Percentiles rank a stretch among this genome's conserved stretches.
Evolutionary conservation across 345 rosid genomes (phyloP).

Genomic region (Erucastrum elatum): DNA sequence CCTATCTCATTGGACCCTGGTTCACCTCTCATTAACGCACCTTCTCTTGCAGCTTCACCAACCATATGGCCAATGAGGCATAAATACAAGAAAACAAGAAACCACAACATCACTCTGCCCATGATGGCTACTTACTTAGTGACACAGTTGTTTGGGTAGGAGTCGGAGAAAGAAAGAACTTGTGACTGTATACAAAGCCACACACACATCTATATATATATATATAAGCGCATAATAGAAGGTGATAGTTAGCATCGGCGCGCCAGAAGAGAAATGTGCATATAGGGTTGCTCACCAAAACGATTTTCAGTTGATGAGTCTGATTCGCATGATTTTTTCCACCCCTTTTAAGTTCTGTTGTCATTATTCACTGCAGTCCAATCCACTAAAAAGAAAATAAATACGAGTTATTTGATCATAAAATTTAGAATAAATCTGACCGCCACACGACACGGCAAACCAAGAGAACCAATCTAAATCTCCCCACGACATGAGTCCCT

Average conservation of each 20-base stretch:
- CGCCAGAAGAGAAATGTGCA: constrained; percentile 17
- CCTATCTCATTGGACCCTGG: constrained; percentile 10
- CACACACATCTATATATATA: not conserved
- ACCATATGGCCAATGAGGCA: constrained; percentile 34
- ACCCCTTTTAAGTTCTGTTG: not conserved
- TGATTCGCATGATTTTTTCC: constrained; percentile 28
- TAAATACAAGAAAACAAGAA: constrained; percentile 33
- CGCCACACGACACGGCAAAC: too few species aligned
- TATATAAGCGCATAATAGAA: constrained; percentile 7
- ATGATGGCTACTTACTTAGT: constrained; percentile 24
- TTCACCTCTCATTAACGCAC: constrained; percentile 20
- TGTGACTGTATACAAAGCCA: not conserved
- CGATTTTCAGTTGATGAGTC: constrained; percentile 28
- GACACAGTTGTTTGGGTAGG: not conserved
- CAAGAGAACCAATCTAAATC: too few species aligned
- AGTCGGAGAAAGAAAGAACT: constrained; percentile 24
- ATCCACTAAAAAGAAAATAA: not conserved
- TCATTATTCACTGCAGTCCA: constrained; percentile 10
- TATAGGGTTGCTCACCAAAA: constrained; percentile 22
- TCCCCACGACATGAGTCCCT: too few species aligned
- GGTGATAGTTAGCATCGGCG: constrained; percentile 17
- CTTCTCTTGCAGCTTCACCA: constrained; percentile 36
- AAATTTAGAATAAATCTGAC: too few species aligned
- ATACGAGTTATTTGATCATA: not conserved
- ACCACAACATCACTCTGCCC: constrained; percentile 30